Percentiles rank a stretch among this genome's conserved stretches.
phyloP scores from a whole-genome alignment of 2,329 filamentous ascomycete species.

The Botrytis medusae region DNA sequence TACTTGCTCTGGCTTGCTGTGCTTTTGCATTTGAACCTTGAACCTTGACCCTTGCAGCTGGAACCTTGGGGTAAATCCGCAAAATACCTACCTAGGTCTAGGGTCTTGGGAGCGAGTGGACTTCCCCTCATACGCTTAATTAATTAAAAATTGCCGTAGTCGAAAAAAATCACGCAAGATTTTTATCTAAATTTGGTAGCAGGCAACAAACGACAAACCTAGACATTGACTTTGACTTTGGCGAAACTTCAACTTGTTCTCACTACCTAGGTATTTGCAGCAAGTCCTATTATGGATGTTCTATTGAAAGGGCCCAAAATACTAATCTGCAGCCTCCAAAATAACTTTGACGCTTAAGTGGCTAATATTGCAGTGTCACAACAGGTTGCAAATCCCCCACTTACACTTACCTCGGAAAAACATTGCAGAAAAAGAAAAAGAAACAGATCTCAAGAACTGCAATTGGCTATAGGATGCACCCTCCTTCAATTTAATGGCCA shows the following conservation, averaged over 20 bases:
- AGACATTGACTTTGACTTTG: background rate
- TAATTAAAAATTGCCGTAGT: background rate
- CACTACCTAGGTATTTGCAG: background rate
- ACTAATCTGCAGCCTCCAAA: background rate
- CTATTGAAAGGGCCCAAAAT: background rate
- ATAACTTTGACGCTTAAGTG: background rate
- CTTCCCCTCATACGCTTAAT: background rate
- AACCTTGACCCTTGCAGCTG: background rate
- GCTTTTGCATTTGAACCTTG: background rate
- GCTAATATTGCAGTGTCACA: slow-evolving; percentile 12
- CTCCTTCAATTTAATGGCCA: background rate
- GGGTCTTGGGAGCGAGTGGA: background rate
- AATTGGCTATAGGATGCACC: background rate
- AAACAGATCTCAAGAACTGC: background rate
- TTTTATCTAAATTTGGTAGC: background rate
- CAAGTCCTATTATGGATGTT: background rate
- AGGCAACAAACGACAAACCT: background rate
- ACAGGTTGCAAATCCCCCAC: slow-evolving; percentile 18
- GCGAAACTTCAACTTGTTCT: background rate
- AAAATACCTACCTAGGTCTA: background rate
- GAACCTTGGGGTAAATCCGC: slow-evolving; percentile 2
- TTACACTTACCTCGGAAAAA: slow-evolving; percentile 5
- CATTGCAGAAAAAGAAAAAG: background rate
- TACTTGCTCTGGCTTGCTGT: background rate
- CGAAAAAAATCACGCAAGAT: background rate